phyloP scores from a whole-genome alignment of 2,329 filamentous ascomycete genomes.

The Trichoderma sp. region DNA sequence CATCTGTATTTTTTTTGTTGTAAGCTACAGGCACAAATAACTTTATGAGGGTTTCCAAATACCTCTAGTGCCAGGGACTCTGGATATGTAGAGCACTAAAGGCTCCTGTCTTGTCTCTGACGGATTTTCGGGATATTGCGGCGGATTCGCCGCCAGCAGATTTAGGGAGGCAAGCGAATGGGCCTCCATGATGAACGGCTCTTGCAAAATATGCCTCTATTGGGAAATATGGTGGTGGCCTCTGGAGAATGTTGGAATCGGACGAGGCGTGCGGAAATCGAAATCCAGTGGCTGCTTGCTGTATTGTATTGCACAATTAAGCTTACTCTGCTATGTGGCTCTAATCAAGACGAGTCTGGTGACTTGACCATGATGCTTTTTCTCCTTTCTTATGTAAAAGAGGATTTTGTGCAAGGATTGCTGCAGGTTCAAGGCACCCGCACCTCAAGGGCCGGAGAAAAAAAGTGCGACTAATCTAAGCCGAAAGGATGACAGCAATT shows the following conservation, averaged over 20 bases:
- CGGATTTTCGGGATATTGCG: constrained; percentile 77
- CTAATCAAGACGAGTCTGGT: neutral
- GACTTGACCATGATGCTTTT: neutral
- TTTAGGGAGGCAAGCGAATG: constrained; percentile 78
- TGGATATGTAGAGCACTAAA: constrained; percentile 83
- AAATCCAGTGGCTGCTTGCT: neutral
- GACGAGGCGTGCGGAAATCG: neutral
- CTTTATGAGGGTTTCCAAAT: constrained; percentile 24
- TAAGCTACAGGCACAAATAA: constrained; percentile 8
- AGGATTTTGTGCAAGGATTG: neutral
- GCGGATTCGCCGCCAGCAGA: constrained; percentile 78
- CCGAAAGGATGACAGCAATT: neutral
- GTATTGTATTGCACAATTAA: neutral
- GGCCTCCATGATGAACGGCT: constrained; percentile 59
- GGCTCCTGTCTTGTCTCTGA: constrained; percentile 65
- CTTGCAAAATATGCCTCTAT: neutral
- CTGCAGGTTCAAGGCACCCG: neutral
- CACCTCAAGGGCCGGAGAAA: neutral
- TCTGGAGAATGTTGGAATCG: neutral
- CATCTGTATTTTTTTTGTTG: constrained; percentile 54
- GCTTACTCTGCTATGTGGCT: neutral
- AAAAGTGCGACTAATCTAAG: neutral
- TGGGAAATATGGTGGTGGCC: neutral
- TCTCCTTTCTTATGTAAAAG: neutral
- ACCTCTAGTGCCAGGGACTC: constrained; percentile 90